A percentile compares a stretch with the other conserved stretches of the same genome.
Conservation (phyloP, 1,139 yeast genomes). For the Pichia sp. region DNA sequence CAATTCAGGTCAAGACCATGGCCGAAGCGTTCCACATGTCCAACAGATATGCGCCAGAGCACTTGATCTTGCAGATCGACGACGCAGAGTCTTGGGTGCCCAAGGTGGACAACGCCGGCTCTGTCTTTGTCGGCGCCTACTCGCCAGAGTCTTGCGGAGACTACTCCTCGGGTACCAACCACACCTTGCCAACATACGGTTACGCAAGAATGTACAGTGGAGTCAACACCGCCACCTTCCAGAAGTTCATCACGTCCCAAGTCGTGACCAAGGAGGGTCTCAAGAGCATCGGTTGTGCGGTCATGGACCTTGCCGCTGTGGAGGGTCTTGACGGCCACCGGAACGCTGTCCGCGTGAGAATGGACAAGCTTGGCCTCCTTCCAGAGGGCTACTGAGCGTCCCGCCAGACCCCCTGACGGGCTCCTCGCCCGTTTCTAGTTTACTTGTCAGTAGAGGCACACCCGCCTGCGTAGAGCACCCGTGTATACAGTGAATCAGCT, state of each 20-base stretch:
- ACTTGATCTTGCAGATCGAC: conserved; percentile 83
- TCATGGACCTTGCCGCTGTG: conserved; percentile 92
- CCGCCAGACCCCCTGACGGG: too few relatives aligned
- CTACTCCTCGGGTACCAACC: conserved; percentile 96
- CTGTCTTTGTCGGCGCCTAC: conserved; percentile 91
- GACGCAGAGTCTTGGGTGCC: conserved; percentile 70
- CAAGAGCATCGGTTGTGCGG: conserved; percentile 85
- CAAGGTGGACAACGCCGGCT: conserved; percentile 86
- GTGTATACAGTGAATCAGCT: too few relatives aligned
- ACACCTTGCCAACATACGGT: conserved; percentile 96
- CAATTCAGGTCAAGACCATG: conserved; percentile 59
- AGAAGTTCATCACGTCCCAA: conserved; percentile 91
- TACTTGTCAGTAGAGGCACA: too few relatives aligned
- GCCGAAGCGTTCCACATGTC: conserved; percentile 81
- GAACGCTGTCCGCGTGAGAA: conserved; percentile 90
- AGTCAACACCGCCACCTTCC: conserved; percentile 92
- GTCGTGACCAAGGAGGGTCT: conserved; percentile 83
- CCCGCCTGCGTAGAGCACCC: too few relatives aligned
- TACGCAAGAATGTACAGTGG: conserved; percentile 97
- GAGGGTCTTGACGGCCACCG: conserved; percentile 97
- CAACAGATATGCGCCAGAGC: conserved; percentile 95
- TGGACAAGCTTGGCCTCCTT: conserved; percentile 63
- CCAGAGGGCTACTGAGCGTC: conserved; percentile 18
- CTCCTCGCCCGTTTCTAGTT: too few relatives aligned
- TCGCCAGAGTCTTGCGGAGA: conserved; percentile 99